These are phyloP conservation scores for Zalaria obscura DNA, from an alignment of 2,329 filamentous ascomycete species.

Conservation along the genomic window DNA sequence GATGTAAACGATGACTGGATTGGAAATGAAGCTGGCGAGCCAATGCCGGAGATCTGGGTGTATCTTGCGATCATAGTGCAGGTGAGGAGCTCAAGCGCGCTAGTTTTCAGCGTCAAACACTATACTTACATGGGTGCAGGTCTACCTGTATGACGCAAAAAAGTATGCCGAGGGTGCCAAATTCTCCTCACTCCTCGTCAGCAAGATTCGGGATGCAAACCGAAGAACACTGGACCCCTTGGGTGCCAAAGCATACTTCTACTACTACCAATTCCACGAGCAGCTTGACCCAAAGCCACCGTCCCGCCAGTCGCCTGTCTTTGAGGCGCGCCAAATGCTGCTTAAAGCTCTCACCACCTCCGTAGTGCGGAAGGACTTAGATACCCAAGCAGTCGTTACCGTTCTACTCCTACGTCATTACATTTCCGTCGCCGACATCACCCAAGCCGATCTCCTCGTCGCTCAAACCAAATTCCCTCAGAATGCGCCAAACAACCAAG, in stretches of 20 bases:
- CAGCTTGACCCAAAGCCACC: constrained; percentile 76
- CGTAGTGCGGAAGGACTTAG: constrained; percentile 91
- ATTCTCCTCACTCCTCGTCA: constrained; percentile 72
- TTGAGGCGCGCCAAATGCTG: constrained; percentile 72
- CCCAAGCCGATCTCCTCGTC: constrained; percentile 88
- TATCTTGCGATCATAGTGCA: constrained; percentile 22
- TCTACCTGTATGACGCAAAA: constrained; percentile 77
- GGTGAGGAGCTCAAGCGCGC: constrained; percentile 8
- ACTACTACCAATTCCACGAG: constrained; percentile 92
- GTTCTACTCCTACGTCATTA: constrained; percentile 93
- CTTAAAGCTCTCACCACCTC: constrained; percentile 82
- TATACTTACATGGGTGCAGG: constrained; percentile 40
- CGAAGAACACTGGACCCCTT: constrained; percentile 87
- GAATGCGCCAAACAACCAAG: constrained; percentile 93
- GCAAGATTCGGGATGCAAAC: constrained; percentile 78
- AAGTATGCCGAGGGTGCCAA: constrained; percentile 65
- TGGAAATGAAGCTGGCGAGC: constrained; percentile 12
- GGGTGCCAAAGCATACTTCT: constrained; percentile 93
- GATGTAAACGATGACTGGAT: constrained; percentile 4
- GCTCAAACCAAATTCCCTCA: constrained; percentile 92
- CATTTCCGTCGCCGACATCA: constrained; percentile 88
- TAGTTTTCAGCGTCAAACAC: not conserved
- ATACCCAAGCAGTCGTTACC: constrained; percentile 94
- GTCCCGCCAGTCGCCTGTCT: constrained; percentile 74
- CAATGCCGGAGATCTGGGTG: constrained; percentile 21